These are phyloP conservation scores for Aureobasidium zeae DNA, from an alignment of 2,329 filamentous ascomycete genomes.

Conservation along the genomic window DNA sequence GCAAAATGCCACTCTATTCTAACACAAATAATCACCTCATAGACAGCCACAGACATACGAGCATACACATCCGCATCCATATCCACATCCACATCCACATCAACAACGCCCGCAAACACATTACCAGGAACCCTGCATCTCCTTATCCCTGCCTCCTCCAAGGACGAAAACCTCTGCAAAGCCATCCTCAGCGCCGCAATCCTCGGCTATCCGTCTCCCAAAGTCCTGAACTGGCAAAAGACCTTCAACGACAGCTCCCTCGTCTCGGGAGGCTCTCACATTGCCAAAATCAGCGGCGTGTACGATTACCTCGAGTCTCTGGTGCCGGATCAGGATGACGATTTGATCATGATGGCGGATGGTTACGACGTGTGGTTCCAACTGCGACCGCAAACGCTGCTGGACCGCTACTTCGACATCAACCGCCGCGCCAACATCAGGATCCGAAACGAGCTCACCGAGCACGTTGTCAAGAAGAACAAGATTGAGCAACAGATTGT, in stretches of 20 bases:
- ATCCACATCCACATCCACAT: too few relatives aligned
- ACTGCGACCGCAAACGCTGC: slow-evolving; percentile 53
- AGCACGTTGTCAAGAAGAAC: slow-evolving; percentile 13
- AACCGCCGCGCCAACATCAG: slow-evolving; percentile 36
- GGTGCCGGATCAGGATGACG: slow-evolving; percentile 27
- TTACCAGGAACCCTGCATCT: slow-evolving; percentile 2
- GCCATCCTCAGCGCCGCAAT: slow-evolving; percentile 21
- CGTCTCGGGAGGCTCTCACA: slow-evolving; percentile 18
- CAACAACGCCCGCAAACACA: not conserved
- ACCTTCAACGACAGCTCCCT: slow-evolving; percentile 1
- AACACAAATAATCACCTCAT: too few relatives aligned
- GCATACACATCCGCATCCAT: too few relatives aligned
- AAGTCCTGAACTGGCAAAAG: slow-evolving; percentile 22
- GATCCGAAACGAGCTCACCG: slow-evolving; percentile 31
- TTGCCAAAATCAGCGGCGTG: slow-evolving; percentile 24
- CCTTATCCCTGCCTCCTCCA: slow-evolving; percentile 4
- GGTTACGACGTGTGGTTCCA: slow-evolving; percentile 57
- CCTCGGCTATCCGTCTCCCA: slow-evolving; percentile 22
- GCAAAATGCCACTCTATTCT: too few relatives aligned
- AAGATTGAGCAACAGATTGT: slow-evolving; percentile 46
- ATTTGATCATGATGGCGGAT: slow-evolving; percentile 57
- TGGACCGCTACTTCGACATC: slow-evolving; percentile 49
- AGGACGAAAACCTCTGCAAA: slow-evolving; percentile 20
- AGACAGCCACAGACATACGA: not conserved
- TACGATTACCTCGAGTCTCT: slow-evolving; percentile 24